Evolutionary conservation across 441 rosid genomes (phyloP), one percentile per base, ranked within the genome.

Genomic region (Metrosideros polymorpha): DNA sequence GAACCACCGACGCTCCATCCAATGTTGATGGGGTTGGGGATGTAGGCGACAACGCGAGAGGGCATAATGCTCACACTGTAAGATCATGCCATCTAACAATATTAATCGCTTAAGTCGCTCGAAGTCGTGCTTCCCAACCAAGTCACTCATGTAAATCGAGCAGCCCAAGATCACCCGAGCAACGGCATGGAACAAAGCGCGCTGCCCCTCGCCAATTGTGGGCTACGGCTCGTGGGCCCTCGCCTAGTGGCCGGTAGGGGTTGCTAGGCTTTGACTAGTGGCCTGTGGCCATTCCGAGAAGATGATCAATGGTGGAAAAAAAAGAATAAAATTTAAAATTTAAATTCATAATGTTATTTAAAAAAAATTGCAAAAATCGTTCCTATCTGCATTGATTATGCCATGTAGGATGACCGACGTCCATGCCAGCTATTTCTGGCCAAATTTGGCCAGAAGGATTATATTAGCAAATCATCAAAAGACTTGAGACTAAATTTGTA

Each of bases 151-250:
- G 10, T 55, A 84, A 45, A 76, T 55, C 12, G 61, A 83, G n/a
- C 84, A 77, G 2, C 88, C 86, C 4, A 83, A 75, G 88, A 87
- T 87, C 6, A 83, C 77, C 30, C 86, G 29, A 39, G 86, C 83
- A n/a, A 84, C 85, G 83, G 88, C 88, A 18, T 84, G 86, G 49
- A 54, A 83, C 83, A 66, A 75, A 22, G 86, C 77, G 9, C 83
- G 17, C 15, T n/a, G n/a, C 9, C 66, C 32, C 66, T n/a, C 63
- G 10, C 49, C 1, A 1, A 12, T 10, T 12, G 10, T 12, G 3
- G 10, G 49, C 49, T 3, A 45, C 12, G 49, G 49, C 49, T 45
- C 12, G 18, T 8, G 13, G 29, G 32, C 19, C 30, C 32, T 57
- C 14, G 9, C 66, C 9, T 6, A 14, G n/a, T 25, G 32, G 66